Conservation (phyloP, 352 stramenopile species). For the Phytophthora crassamura region DNA sequence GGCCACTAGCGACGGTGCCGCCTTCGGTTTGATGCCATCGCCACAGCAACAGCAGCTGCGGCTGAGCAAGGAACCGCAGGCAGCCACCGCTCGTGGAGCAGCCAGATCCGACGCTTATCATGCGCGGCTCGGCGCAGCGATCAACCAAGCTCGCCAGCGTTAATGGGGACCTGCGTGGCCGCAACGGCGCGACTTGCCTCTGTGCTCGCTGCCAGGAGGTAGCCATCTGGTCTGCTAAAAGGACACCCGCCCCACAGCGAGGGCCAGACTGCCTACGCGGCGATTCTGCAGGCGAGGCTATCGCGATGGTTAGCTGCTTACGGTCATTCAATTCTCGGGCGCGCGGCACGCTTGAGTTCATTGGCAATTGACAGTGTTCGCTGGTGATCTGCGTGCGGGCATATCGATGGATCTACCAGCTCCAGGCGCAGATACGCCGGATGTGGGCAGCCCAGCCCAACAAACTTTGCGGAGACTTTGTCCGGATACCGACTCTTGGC, state of each 20-base stretch:
- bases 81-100: conserved; percentile 19
- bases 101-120: conserved; percentile 31
- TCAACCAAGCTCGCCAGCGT: conserved; percentile 8
- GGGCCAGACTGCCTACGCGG: not conserved
- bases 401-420: too few species aligned
- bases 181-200: conserved; percentile 6
- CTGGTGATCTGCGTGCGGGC: too few species aligned
- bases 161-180: conserved; percentile 17
- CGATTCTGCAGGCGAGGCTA: too few species aligned
- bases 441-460: conserved; percentile 16
- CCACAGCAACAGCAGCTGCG: not conserved
- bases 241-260: conserved; percentile 23
- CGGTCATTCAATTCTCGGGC: too few species aligned
- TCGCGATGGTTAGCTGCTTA: too few species aligned
- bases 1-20: not conserved
- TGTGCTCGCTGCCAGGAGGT: conserved; percentile 9
- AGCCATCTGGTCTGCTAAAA: conserved; percentile 34
- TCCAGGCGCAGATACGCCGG: conserved; percentile 5
- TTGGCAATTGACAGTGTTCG: not conserved
- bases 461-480: conserved; percentile 15
- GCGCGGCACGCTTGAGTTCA: too few species aligned
- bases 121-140: not conserved
- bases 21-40: not conserved
- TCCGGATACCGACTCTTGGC: conserved; percentile 7
- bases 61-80: conserved; percentile 8